phyloP scores from a whole-genome alignment of 768 basidiomycete genomes.

The Lenzites betulinus region DNA sequence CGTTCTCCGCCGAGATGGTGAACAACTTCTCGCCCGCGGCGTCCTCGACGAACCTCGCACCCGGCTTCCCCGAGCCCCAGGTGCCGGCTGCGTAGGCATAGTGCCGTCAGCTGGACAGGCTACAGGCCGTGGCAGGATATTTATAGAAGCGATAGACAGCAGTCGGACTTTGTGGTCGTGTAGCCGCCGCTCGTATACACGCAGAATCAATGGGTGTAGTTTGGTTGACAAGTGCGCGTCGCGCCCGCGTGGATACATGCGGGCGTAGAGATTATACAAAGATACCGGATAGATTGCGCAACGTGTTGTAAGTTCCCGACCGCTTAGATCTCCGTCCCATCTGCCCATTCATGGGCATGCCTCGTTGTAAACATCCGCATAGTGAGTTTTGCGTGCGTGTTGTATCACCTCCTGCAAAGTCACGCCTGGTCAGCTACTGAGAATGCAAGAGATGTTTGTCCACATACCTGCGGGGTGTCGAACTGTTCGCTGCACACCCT shows the following conservation, averaged over 20 bases:
- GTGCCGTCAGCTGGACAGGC: background rate
- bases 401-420: background rate
- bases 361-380: background rate
- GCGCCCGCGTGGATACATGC: too few species aligned
- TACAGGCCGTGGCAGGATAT: background rate
- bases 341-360: background rate
- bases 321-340: background rate
- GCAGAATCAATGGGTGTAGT: background rate
- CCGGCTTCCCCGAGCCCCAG: slow-evolving; percentile 46
- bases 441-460: too few species aligned
- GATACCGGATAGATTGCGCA: slow-evolving; percentile 7
- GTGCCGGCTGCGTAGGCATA: slow-evolving; percentile 12
- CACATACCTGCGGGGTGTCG: background rate
- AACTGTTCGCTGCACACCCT: slow-evolving; percentile 1
- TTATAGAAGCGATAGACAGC: background rate
- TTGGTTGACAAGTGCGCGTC: background rate
- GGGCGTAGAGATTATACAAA: background rate
- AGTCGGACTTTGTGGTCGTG: background rate
- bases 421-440: background rate
- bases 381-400: slow-evolving; percentile 1
- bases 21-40: slow-evolving; percentile 16
- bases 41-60: slow-evolving; percentile 18
- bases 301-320: background rate
- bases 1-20: slow-evolving; percentile 22
- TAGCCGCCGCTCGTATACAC: background rate